These are phyloP conservation scores for Flaveria bidentis DNA, from an alignment of 129 eudicot genomes.

Conservation along the genomic window DNA sequence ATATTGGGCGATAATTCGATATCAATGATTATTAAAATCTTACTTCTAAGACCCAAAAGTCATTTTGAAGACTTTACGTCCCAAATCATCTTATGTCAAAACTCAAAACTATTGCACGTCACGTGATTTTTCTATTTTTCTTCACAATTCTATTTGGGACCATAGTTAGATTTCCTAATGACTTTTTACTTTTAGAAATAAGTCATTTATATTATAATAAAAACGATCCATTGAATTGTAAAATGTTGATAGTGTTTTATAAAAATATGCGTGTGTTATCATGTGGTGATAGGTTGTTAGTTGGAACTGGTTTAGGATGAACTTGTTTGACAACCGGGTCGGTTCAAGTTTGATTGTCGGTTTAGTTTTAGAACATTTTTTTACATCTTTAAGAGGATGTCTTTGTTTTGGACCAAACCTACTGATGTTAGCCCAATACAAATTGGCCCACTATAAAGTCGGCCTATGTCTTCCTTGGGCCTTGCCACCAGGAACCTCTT, in stretches of 20 bases:
- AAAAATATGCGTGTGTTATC: background rate
- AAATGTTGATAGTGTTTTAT: background rate
- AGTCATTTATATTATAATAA: background rate
- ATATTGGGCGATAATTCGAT: constrained; percentile 8
- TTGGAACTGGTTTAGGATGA: no score
- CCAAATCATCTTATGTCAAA: background rate
- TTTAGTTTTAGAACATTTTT: no score
- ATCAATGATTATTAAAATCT: background rate
- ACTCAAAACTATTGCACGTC: background rate
- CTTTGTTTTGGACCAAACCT: no score
- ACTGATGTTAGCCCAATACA: no score
- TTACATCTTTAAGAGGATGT: no score
- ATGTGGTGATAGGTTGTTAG: background rate
- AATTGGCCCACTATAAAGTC: no score
- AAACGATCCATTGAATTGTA: background rate
- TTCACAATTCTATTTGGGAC: background rate
- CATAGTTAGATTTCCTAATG: background rate
- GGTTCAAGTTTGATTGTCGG: no score
- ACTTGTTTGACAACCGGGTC: no score
- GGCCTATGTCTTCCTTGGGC: no score
- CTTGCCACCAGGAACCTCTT: no score
- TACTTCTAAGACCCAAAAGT: background rate
- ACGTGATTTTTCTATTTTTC: background rate
- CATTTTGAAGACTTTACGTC: background rate
- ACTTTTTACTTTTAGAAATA: constrained; percentile 11